phyloP scores from a whole-genome alignment of 306 rosid genomes.

The Sphenostylis stenocarpa region DNA sequence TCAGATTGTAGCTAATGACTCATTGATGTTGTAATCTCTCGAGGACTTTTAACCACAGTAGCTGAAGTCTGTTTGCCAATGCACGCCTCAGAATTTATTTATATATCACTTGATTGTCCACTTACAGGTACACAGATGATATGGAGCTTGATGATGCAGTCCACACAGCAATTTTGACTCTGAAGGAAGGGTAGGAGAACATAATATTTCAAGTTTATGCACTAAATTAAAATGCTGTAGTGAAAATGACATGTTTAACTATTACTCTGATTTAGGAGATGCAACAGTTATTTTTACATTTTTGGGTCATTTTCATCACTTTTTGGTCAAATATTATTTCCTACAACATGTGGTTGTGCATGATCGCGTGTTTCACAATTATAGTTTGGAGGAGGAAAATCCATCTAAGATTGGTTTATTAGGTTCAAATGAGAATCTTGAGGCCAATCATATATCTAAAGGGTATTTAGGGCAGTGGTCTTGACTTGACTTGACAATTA shows the following conservation, averaged over 20 bases:
- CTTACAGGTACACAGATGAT: slow-evolving; percentile 79
- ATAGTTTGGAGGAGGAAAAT: slow-evolving; percentile 18
- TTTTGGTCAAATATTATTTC: slow-evolving; percentile 10
- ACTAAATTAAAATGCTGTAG: background rate
- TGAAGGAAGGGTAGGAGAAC: slow-evolving; percentile 87
- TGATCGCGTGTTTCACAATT: background rate
- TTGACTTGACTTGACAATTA: slow-evolving; percentile 6
- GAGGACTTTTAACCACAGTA: background rate
- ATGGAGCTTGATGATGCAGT: slow-evolving; percentile 99
- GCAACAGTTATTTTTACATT: background rate
- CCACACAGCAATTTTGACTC: slow-evolving; percentile 93
- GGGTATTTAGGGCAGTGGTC: background rate
- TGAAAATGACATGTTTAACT: slow-evolving; percentile 23
- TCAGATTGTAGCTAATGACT: background rate
- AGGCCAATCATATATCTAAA: background rate
- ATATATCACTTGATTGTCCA: slow-evolving; percentile 11
- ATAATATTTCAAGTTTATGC: slow-evolving; percentile 26
- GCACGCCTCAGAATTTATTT: background rate
- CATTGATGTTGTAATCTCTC: background rate
- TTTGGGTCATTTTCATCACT: slow-evolving; percentile 4
- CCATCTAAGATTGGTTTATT: slow-evolving; percentile 5
- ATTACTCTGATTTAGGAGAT: background rate
- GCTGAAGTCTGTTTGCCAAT: background rate
- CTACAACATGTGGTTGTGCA: background rate
- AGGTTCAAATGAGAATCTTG: background rate